Evolutionary conservation across 495 filamentous ascomycete species (phyloP).

Genomic region (Hypoxylon subgilvum): DNA sequence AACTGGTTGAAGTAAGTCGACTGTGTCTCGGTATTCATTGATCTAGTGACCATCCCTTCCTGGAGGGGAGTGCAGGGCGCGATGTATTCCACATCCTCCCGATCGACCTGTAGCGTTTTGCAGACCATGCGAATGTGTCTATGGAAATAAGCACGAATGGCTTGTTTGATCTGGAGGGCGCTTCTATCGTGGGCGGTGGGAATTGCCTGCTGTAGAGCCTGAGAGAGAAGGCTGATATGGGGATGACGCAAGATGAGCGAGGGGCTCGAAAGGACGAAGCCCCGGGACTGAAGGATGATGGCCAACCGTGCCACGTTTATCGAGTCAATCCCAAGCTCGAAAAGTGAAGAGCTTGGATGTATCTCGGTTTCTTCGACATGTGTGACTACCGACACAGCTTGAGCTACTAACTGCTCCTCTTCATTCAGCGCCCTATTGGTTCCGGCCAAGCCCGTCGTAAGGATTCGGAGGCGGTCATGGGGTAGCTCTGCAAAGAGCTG

Average conservation of each 20-base stretch:
- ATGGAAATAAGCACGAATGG: slow-evolving; percentile 63
- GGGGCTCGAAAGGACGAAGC: slow-evolving; percentile 63
- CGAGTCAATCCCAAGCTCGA: slow-evolving; percentile 82
- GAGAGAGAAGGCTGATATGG: slow-evolving; percentile 55
- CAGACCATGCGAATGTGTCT: slow-evolving; percentile 51
- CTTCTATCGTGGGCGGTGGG: slow-evolving; percentile 37
- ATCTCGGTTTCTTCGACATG: slow-evolving; percentile 52
- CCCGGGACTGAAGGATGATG: slow-evolving; percentile 55
- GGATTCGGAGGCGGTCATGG: slow-evolving; percentile 62
- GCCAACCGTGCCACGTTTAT: slow-evolving; percentile 74
- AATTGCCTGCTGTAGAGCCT: slow-evolving; percentile 42
- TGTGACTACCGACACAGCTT: slow-evolving; percentile 59
- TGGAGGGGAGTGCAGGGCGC: slow-evolving; percentile 80
- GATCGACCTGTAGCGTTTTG: slow-evolving; percentile 12
- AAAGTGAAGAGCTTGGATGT: slow-evolving; percentile 66
- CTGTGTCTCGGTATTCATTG: slow-evolving; percentile 56
- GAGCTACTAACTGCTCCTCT: slow-evolving; percentile 54
- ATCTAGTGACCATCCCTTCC: slow-evolving; percentile 77
- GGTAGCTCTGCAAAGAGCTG: slow-evolving; percentile 63
- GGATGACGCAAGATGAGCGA: slow-evolving; percentile 71
- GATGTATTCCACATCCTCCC: slow-evolving; percentile 66
- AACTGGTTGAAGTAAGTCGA: slow-evolving; percentile 75
- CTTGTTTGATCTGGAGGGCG: slow-evolving; percentile 56
- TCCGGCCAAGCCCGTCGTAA: slow-evolving; percentile 33
- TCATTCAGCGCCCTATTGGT: slow-evolving; percentile 44